Base-by-base conservation (phyloP, 2,329 filamentous ascomycete genomes). In the Onygena corvina region DNA sequence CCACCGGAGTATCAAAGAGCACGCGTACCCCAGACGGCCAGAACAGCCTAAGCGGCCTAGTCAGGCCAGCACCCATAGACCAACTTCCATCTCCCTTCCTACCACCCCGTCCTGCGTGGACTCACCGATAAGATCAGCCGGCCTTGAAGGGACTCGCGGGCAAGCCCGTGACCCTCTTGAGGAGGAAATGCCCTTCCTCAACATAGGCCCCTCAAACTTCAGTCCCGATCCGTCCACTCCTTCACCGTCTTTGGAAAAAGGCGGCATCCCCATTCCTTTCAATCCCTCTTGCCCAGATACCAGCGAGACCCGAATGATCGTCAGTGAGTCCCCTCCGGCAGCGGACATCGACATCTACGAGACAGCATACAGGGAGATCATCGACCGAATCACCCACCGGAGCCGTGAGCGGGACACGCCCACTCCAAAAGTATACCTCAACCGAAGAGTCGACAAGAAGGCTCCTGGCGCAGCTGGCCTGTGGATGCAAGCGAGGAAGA, bases 321-420 rank as follows among this genome's bases (percentile, higher is more conserved):
- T 56, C 8, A 56, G 85, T 25, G 88, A 94, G 65, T 93, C 86
- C 1, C 90, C 90, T 2, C 83, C 83, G 0, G 83, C 82, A 1
- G 84, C 86, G 4, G 87, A 93, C 52, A 86, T 86, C 58, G 81
- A 92, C 60, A 83, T 96, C 51, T 95, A 94, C 64, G 86, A 94
- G 63, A 79, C 77, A 0, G 90, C 90, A 0, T 95, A 94, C 62
- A 80, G 86, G 60, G 78, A 84, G 53, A 86, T 95, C 67, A 77
- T 92, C 23, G 76, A 83, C 51, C 76, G 82, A 12, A 90, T 95
- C 58, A 67, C 76, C 25, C 65, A 70, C 54, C 57, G 59, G 46
- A 64, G 58, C n/a, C 56, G 62, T 14, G 60, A 61, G 20, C 57
- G 61, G 21, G 60, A 60, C 57, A 68, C 71, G 50, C 64, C 67